Evolutionary conservation across 2,329 filamentous ascomycete genomes (phyloP).

Genomic region (Xylaria sp.): DNA sequence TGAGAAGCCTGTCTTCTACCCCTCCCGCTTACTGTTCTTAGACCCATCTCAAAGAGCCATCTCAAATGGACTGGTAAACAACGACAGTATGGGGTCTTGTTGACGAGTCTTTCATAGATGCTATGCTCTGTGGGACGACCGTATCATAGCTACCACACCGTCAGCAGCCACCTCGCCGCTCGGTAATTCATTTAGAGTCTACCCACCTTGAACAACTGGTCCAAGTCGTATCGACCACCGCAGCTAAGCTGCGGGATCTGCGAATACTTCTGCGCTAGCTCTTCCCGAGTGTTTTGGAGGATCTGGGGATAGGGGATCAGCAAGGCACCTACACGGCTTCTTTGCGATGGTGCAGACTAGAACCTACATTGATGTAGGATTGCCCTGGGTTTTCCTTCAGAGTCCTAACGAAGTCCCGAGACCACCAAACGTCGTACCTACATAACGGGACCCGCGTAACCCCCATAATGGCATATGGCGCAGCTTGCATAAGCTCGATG

Average conservation of each 20-base stretch:
- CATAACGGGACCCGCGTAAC: too few species aligned
- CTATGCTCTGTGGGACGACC: too few species aligned
- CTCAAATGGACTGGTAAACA: too few species aligned
- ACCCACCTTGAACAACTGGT: constrained; percentile 31
- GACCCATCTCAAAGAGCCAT: too few species aligned
- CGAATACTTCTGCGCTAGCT: constrained; percentile 34
- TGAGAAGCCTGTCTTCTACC: too few species aligned
- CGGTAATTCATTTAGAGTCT: neutral
- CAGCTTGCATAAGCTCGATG: too few species aligned
- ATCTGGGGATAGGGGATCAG: constrained; percentile 23
- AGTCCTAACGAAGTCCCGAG: constrained; percentile 41
- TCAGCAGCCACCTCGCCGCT: neutral
- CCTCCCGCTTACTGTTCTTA: too few species aligned
- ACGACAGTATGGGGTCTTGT: too few species aligned
- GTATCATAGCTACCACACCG: neutral
- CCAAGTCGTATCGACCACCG: constrained; percentile 34
- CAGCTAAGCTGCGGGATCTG: constrained; percentile 37
- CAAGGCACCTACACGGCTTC: neutral
- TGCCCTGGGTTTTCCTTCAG: constrained; percentile 37
- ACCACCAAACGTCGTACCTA: constrained; percentile 43
- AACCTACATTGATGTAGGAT: constrained; percentile 37
- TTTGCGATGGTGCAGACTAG: too few species aligned
- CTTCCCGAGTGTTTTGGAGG: constrained; percentile 34
- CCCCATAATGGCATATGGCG: too few species aligned
- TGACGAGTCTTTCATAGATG: too few species aligned